phyloP scores from a whole-genome alignment of 1,284 basidiomycete genomes.

The Tilletia indica region DNA sequence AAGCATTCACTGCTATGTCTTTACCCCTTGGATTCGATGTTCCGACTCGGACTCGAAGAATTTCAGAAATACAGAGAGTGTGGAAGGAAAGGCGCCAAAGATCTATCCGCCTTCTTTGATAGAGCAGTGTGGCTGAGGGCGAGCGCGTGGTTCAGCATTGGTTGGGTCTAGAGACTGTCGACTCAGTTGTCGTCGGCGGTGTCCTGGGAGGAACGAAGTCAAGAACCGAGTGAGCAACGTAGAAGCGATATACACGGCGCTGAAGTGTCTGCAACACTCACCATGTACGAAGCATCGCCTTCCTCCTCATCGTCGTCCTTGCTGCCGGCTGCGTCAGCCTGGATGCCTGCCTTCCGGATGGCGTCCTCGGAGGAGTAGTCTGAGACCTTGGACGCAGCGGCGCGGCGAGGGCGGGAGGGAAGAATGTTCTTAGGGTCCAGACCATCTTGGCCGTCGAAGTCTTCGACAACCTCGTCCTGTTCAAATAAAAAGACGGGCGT shows the following conservation, averaged over 20 bases:
- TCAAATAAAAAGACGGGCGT: neutral
- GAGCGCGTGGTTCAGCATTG: too few species aligned
- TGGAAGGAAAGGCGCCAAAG: neutral
- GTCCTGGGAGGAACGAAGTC: neutral
- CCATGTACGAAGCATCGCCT: conserved; percentile 8
- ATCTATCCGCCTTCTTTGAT: too few species aligned
- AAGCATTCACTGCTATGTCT: too few species aligned
- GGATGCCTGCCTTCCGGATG: conserved; percentile 15
- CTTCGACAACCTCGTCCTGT: conserved; percentile 16
- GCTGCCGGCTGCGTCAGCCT: neutral
- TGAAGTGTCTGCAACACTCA: neutral
- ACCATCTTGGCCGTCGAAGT: conserved; percentile 10
- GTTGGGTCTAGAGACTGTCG: neutral
- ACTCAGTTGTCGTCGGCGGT: conserved; percentile 5
- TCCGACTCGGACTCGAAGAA: too few species aligned
- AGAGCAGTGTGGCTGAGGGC: too few species aligned
- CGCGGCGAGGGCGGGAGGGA: conserved; percentile 9
- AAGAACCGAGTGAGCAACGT: neutral
- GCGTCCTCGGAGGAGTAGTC: conserved; percentile 16
- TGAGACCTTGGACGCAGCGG: conserved; percentile 12
- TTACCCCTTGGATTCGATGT: neutral
- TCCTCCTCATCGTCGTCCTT: conserved; percentile 10
- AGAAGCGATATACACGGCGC: neutral
- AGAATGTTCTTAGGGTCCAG: conserved; percentile 14
- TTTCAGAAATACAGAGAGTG: neutral